Evolutionary conservation across 371 early-diverging fungal species (phyloP), one percentile per base, ranked within the genome.

Genomic region (Mortierella polycephala): DNA sequence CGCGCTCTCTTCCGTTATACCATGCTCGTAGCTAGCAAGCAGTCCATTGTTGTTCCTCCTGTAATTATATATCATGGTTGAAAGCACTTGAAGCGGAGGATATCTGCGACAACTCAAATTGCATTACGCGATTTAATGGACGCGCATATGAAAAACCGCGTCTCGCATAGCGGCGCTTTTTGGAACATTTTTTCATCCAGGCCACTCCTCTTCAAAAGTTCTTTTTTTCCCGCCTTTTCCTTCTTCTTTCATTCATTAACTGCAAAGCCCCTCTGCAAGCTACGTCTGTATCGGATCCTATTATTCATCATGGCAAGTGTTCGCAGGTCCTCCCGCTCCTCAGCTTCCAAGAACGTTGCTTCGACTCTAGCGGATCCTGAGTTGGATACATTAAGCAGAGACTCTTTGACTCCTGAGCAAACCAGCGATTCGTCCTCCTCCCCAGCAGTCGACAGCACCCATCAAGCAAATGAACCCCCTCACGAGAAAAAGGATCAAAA

Each of bases 401-500:
- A 20, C 2, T 10, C 44, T 40, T 9, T 5, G 12, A 5, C 30
- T 18, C 7, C 46, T 47, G 58, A 64, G 5, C 39, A 21, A n/a
- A 11, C 30, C 44, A 8, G 3, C 11, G 37, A 21, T 21, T 39
- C 30, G 20, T 18, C 47, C 45, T 13, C 58, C 13, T 14, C 64
- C 23, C n/a, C 60, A 16, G 45, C 37, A 10, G 18, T 40, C 21
- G 71, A 71, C 18, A 70, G 60, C 44, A 70, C 71, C 5, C 71
- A 68, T 21, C 61, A 51, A 51, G 57, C 69, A 13, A 23, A 8
- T 49, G 70, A 64, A 13, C 10, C 53, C 7, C 40, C 47, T 0
- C 60, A 62, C 42, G 45, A 30, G 21, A 75, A 75, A 56, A 45
- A 56, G 21, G 70, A 75, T n/a, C 75, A 75, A 40, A 37, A 45